Evolutionary conservation across 2,329 filamentous ascomycete genomes (phyloP).

Genomic region (Ophidiomyces ophidiicola): DNA sequence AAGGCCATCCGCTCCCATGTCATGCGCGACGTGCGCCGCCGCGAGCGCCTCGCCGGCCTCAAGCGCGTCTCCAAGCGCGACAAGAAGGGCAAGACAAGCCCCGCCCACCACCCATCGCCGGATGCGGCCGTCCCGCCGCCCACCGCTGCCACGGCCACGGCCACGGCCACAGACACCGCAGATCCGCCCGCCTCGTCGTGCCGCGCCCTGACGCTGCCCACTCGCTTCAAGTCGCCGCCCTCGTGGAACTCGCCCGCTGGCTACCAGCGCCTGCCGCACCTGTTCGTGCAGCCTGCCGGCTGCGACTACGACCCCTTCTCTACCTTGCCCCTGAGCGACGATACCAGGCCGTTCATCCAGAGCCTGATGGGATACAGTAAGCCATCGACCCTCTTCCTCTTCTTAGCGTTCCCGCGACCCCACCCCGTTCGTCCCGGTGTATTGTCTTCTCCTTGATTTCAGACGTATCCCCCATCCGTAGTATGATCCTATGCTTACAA

Average conservation of each 20-base stretch:
- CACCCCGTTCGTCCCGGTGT: too few species aligned
- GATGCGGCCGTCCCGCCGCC: neutral
- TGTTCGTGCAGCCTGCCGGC: neutral
- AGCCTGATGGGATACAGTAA: slow-evolving; percentile 9
- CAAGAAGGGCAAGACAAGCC: slow-evolving; percentile 5
- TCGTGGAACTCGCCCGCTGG: slow-evolving; percentile 3
- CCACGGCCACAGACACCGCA: too few species aligned
- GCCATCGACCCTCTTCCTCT: neutral
- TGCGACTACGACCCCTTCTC: slow-evolving; percentile 7
- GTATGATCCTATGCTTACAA: slow-evolving; percentile 4
- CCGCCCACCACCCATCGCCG: neutral
- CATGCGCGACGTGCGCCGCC: slow-evolving; percentile 33
- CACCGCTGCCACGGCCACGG: too few species aligned
- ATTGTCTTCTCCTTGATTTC: neutral
- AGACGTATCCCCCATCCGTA: neutral
- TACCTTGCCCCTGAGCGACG: slow-evolving; percentile 6
- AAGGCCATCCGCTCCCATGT: slow-evolving; percentile 34
- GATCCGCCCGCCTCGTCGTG: neutral
- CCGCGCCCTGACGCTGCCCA: neutral
- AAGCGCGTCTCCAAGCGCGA: slow-evolving; percentile 27
- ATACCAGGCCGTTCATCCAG: neutral
- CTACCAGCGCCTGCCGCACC: neutral
- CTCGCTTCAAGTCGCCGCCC: slow-evolving; percentile 3
- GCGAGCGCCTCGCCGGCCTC: slow-evolving; percentile 29
- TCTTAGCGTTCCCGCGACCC: neutral